Base-by-base conservation (phyloP, 2,329 filamentous ascomycete species). In the Aspergillus tanneri region DNA sequence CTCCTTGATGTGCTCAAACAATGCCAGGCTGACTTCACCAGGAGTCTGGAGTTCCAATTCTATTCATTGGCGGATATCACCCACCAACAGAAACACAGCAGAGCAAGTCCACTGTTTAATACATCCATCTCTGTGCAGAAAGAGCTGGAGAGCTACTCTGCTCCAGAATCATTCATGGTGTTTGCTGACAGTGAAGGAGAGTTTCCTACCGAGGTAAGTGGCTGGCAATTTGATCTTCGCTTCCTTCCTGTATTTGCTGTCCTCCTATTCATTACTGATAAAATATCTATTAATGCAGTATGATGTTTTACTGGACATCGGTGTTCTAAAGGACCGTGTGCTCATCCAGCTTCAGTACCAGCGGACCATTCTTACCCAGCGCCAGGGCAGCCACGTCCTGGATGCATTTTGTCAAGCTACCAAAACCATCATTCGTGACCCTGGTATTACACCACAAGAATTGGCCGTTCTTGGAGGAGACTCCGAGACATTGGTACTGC, bases 91-190 rank as follows among this genome's bases (percentile, higher is more conserved):
- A n/a, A n/a, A n/a, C n/a, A 42, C 16, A 22, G 24, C 5, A 21
- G 18, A 2, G 39, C 22, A 5, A 30, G 24, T 18, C 39, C 39
- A 5, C 27, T 42, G 24, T 42, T 42, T 25, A 42, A 42, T 18
- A 42, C 24, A 18, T 27, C 30, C 12, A 18, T 42, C 9, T 42
- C 39, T 14, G n/a, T 42, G n/a, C 39, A 42, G 39, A 42, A 30
- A 42, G 39, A 11, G 25, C 25, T 8, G 25, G n/a, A 28, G 25
- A 28, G 25, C 7, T n/a, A 28, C 7, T n/a, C 25, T 27, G 24
- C 19, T n/a, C 19, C 19, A 22, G 25, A 16, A 30, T 11, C 39
- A 18, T 22, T 25, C 16, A 6, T 30, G 23, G 1, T 18, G 27
- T 5, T 28, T 25, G 16, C 23, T 27, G n/a, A 21, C 39, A 11